Percentiles rank a stretch among this genome's conserved stretches.
phyloP scores from a whole-genome alignment of 2,329 filamentous ascomycete genomes.

The Xylariaceae sp. region DNA sequence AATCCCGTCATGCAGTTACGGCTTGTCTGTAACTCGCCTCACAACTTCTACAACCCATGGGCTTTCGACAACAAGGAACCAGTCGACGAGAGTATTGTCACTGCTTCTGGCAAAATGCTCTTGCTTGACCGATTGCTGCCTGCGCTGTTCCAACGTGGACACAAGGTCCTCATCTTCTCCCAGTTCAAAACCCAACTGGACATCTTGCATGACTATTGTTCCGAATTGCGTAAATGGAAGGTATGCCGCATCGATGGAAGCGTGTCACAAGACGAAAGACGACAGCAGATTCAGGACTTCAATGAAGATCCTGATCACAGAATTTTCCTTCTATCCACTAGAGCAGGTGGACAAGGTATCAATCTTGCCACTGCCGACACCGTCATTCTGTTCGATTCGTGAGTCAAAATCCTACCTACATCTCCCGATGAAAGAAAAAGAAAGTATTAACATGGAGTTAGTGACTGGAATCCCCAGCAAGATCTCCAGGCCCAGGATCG shows the following conservation, averaged over 20 bases:
- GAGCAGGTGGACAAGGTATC: constrained; percentile 91
- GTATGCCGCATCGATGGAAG: constrained; percentile 87
- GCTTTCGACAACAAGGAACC: constrained; percentile 51
- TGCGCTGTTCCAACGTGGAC: constrained; percentile 63
- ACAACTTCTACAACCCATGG: constrained; percentile 97
- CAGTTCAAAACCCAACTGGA: constrained; percentile 95
- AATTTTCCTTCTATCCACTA: constrained; percentile 82
- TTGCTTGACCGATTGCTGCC: constrained; percentile 82
- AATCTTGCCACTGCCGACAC: constrained; percentile 90
- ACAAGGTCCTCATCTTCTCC: constrained; percentile 94
- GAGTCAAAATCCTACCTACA: not conserved
- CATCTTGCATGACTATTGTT: constrained; percentile 81
- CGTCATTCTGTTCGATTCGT: constrained; percentile 80
- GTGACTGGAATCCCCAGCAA: constrained; percentile 92
- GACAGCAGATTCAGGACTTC: constrained; percentile 67
- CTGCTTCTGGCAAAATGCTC: constrained; percentile 90
- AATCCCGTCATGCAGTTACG: constrained; percentile 91
- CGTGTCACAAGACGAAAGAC: constrained; percentile 68
- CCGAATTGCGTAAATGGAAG: constrained; percentile 69
- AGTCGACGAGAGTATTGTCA: constrained; percentile 76
- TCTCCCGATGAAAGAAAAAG: not conserved
- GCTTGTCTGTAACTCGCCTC: constrained; percentile 85
- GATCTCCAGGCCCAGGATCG: constrained; percentile 95
- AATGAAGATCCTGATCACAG: constrained; percentile 61
- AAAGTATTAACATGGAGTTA: constrained; percentile 24